Percentiles rank a stretch among this genome's conserved stretches.
Conservation (phyloP, 148 eudicot species). For the Cornus florida region DNA sequence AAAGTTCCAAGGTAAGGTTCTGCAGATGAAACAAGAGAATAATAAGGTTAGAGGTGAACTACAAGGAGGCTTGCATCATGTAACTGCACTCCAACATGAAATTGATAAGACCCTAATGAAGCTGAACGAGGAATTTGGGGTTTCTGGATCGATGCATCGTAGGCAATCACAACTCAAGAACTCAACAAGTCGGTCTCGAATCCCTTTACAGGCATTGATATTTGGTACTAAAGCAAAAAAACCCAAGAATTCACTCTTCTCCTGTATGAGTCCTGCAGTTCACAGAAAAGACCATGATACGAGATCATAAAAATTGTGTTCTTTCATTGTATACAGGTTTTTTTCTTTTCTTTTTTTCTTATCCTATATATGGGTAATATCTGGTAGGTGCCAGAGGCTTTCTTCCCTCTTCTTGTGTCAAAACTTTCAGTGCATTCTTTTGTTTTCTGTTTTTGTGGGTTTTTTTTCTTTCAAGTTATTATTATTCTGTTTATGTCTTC, state of each 20-base stretch:
- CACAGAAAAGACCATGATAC: conserved; percentile 21
- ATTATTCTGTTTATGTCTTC: too few relatives aligned
- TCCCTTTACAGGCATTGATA: conserved; percentile 74
- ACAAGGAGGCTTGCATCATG: conserved; percentile 70
- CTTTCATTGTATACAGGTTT: not conserved
- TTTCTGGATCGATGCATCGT: conserved; percentile 29
- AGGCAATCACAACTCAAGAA: conserved; percentile 25
- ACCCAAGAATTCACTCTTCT: conserved; percentile 61
- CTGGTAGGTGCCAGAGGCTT: not conserved
- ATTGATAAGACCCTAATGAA: conserved; percentile 52
- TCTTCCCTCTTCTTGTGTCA: too few relatives aligned
- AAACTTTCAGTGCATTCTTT: too few relatives aligned
- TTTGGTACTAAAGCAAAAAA: conserved; percentile 72
- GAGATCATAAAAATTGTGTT: not conserved
- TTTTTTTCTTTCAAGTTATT: too few relatives aligned
- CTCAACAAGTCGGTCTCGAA: conserved; percentile 26
- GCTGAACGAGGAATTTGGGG: conserved; percentile 57
- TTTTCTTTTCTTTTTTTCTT: not conserved
- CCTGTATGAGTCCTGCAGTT: conserved; percentile 38
- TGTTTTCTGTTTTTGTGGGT: too few relatives aligned
- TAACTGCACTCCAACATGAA: conserved; percentile 53
- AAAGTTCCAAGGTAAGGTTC: conserved; percentile 82
- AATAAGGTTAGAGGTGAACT: conserved; percentile 79
- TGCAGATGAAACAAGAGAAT: conserved; percentile 95
- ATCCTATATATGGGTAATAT: not conserved